Percentiles rank a stretch among this genome's conserved stretches.
phyloP scores from a whole-genome alignment of 768 basidiomycete genomes.

The Pleurotus ostreatus region DNA sequence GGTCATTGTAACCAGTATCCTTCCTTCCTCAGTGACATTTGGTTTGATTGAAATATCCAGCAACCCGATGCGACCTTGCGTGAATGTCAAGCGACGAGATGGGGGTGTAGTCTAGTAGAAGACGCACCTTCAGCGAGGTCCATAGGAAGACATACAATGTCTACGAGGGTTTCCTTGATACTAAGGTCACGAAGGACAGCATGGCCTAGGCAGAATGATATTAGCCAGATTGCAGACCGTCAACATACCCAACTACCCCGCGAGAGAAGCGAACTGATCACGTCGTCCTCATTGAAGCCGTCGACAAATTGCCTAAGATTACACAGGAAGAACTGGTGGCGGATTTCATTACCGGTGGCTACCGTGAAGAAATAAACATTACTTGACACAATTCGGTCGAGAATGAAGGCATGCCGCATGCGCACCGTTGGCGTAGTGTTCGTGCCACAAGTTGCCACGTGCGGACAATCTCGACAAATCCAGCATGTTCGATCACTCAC shows the following conservation, averaged over 20 bases:
- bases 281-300: neutral
- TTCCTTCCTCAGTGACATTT: neutral
- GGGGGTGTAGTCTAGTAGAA: neutral
- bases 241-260: neutral
- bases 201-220: neutral
- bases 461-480: neutral
- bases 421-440: too few relatives aligned
- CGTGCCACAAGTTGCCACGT: too few relatives aligned
- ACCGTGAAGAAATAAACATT: too few relatives aligned
- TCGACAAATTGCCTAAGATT: neutral
- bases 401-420: too few relatives aligned
- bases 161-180: neutral
- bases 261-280: neutral
- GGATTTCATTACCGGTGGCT: too few relatives aligned
- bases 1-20: neutral
- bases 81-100: neutral
- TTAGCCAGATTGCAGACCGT: too few relatives aligned
- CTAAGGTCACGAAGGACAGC: neutral
- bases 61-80: neutral
- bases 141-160: neutral
- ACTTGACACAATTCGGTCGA: too few relatives aligned
- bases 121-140: neutral
- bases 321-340: too few relatives aligned
- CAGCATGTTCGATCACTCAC: slow-evolving; percentile 5
- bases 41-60: neutral